phyloP scores from a whole-genome alignment of 805 yeast species.

The Barnettozyma siamensis region DNA sequence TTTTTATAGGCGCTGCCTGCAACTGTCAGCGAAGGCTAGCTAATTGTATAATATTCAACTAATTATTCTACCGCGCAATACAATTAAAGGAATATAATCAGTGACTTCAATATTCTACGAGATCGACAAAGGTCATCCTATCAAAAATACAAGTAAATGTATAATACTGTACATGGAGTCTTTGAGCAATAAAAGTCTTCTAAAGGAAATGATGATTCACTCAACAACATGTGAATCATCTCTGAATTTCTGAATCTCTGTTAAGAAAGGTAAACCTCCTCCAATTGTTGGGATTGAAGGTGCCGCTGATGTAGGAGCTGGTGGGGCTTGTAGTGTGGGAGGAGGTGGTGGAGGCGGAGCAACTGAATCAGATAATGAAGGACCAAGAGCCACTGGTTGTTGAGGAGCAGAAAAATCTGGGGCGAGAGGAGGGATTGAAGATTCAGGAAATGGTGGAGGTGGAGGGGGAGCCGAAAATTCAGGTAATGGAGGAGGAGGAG shows the following conservation, averaged over 20 bases:
- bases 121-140: too few relatives aligned
- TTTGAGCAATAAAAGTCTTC: too few relatives aligned
- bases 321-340: constrained; percentile 16
- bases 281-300: constrained; percentile 14
- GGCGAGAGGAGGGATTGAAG: constrained; percentile 27
- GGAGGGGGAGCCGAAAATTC: constrained; percentile 30
- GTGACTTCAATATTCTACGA: too few relatives aligned
- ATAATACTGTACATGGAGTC: too few relatives aligned
- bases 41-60: too few relatives aligned
- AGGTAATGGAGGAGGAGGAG: constrained; percentile 28
- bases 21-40: too few relatives aligned
- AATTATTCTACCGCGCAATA: too few relatives aligned
- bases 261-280: constrained; percentile 44
- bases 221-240: constrained; percentile 42
- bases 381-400: constrained; percentile 27
- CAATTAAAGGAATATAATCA: too few relatives aligned
- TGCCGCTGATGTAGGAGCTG: constrained; percentile 1
- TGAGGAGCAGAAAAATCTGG: constrained; percentile 28
- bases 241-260: constrained; percentile 44
- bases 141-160: too few relatives aligned
- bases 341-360: constrained; percentile 31
- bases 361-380: constrained; percentile 29
- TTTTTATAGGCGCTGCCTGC: too few relatives aligned
- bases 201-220: constrained; percentile 14
- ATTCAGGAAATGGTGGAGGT: constrained; percentile 24